Conservation (phyloP, 2,329 filamentous ascomycete genomes). For the Colletotrichum incanum region DNA sequence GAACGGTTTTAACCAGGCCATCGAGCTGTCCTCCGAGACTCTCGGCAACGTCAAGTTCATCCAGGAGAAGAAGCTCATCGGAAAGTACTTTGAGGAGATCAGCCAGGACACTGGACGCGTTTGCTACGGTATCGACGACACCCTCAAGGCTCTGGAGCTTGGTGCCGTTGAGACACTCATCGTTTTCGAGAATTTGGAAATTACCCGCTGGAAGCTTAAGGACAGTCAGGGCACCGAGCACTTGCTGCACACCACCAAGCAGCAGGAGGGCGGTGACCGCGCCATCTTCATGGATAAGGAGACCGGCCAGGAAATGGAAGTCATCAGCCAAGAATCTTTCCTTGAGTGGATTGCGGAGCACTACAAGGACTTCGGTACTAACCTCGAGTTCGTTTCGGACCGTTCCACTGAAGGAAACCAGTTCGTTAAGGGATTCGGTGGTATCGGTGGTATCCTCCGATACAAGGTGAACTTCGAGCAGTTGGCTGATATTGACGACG, state of each 20-base stretch:
- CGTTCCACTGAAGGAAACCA: constrained; percentile 98
- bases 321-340: constrained; percentile 89
- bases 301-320: constrained; percentile 97
- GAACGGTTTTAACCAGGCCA: constrained; percentile 99
- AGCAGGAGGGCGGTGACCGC: constrained; percentile 82
- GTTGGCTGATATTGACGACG: constrained; percentile 90
- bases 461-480: constrained; percentile 99
- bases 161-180: constrained; percentile 96
- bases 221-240: constrained; percentile 80
- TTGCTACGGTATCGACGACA: constrained; percentile 98
- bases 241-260: constrained; percentile 90
- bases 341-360: constrained; percentile 99
- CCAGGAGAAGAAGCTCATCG: constrained; percentile 99
- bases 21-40: constrained; percentile 94
- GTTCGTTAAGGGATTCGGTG: constrained; percentile 99
- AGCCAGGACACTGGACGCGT: constrained; percentile 97
- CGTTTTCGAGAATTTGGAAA: constrained; percentile 96
- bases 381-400: constrained; percentile 97
- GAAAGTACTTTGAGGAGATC: constrained; percentile 99
- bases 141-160: constrained; percentile 94
- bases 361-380: constrained; percentile 97
- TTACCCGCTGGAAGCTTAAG: constrained; percentile 93
- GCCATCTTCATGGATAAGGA: constrained; percentile 95
- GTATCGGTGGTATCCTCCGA: constrained; percentile 95
- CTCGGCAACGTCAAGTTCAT: constrained; percentile 99